Evolutionary conservation across 2,329 filamentous ascomycete genomes (phyloP).

Genomic region (Fusarium subtropicale): DNA sequence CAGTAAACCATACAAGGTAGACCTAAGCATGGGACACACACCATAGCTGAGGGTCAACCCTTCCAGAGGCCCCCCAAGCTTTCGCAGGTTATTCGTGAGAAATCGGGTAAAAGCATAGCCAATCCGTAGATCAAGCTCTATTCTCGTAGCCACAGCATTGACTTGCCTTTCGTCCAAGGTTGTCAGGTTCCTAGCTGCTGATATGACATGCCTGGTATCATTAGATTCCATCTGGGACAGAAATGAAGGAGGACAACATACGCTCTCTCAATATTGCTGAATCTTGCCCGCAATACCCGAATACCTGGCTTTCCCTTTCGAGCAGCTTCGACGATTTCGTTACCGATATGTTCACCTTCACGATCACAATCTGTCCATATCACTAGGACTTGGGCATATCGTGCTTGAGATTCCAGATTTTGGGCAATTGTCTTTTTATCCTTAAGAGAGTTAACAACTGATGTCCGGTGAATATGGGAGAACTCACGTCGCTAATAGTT

Average conservation of each 20-base stretch:
- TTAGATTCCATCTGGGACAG: not conserved
- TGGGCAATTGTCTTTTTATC: slow-evolving; percentile 83
- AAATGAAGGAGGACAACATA: slow-evolving; percentile 56
- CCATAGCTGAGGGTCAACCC: slow-evolving; percentile 83
- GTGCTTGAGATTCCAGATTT: slow-evolving; percentile 86
- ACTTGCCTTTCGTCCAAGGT: slow-evolving; percentile 87
- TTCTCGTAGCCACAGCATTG: slow-evolving; percentile 86
- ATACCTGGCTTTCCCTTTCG: slow-evolving; percentile 77
- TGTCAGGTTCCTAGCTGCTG: slow-evolving; percentile 81
- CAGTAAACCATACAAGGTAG: slow-evolving; percentile 1
- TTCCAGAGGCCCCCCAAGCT: slow-evolving; percentile 74
- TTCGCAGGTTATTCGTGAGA: slow-evolving; percentile 81
- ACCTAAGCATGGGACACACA: slow-evolving; percentile 49
- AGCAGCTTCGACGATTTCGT: slow-evolving; percentile 88
- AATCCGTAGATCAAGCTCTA: slow-evolving; percentile 92
- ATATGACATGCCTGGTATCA: slow-evolving; percentile 78
- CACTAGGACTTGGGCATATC: slow-evolving; percentile 78
- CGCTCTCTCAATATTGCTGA: slow-evolving; percentile 96
- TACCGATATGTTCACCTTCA: slow-evolving; percentile 95
- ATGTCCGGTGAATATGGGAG: not conserved
- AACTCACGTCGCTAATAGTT: slow-evolving; percentile 71
- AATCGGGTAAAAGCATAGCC: slow-evolving; percentile 93
- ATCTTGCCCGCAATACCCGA: slow-evolving; percentile 85
- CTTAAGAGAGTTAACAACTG: slow-evolving; percentile 54
- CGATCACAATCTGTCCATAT: slow-evolving; percentile 99